Conservation (phyloP, 129 eudicot genomes). For the sunflower (Helianthus annuus) region HanXRQr2.0-SUNRISE NC_035440.2:5074483-5074982, state of each 20-base stretch:
- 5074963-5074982: not conserved
- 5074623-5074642: not conserved
- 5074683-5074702: constrained; percentile 8
- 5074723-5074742: constrained; percentile 24
- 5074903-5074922: not conserved
- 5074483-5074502: no score
- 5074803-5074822: constrained; percentile 22
- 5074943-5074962: no score
- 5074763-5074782: constrained; percentile 1
- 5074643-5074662: constrained; percentile 8
- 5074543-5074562: not conserved
- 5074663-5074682: constrained; percentile 19
- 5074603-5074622: no score
- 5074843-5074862: not conserved
- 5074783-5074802: constrained; percentile 10
- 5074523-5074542: not conserved
- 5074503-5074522: not conserved
- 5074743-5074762: constrained; percentile 5
- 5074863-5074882: no score
- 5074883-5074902: no score
- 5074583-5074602: no score
- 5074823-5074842: not conserved
- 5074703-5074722: constrained; percentile 24
- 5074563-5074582: not conserved
- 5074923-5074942: no score